A percentile compares a stretch with the other conserved stretches of the same genome.
phyloP scores from a whole-genome alignment of 1,284 basidiomycete species.

The Porodaedalea pini region DNA sequence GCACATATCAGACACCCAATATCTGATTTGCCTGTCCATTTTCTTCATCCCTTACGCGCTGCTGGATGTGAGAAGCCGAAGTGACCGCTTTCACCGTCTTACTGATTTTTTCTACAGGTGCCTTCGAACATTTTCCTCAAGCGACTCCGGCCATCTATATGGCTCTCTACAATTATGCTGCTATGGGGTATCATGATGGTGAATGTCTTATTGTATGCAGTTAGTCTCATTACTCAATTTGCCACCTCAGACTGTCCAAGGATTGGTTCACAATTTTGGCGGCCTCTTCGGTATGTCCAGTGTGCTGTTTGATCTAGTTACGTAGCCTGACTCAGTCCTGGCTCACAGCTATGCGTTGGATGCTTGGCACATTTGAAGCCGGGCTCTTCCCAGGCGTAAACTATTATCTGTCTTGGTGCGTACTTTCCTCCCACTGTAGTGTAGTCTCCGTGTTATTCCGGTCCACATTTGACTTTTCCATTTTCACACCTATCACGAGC shows the following conservation, averaged over 20 bases:
- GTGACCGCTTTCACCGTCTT: constrained; percentile 24
- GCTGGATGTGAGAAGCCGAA: constrained; percentile 7
- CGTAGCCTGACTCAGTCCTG: background rate
- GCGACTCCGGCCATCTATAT: constrained; percentile 31
- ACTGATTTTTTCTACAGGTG: constrained; percentile 3
- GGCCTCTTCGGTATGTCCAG: constrained; percentile 55
- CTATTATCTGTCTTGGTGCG: constrained; percentile 19
- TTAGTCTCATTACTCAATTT: constrained; percentile 10
- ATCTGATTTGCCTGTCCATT: constrained; percentile 25
- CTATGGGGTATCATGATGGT: constrained; percentile 37
- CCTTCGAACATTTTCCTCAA: constrained; percentile 30
- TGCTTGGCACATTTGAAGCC: constrained; percentile 26
- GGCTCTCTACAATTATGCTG: constrained; percentile 26
- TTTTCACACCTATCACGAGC: background rate
- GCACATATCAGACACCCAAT: constrained; percentile 22
- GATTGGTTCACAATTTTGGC: constrained; percentile 59
- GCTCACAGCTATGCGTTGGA: constrained; percentile 17
- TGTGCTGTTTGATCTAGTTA: background rate
- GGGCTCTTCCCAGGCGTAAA: constrained; percentile 25
- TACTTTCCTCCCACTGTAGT: background rate
- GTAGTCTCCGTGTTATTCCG: constrained; percentile 4
- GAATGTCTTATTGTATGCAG: constrained; percentile 24
- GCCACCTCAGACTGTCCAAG: constrained; percentile 56
- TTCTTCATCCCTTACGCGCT: constrained; percentile 19
- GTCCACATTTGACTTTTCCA: background rate